Conservation (phyloP, 768 basidiomycete genomes). For the Hericium alpestre region DNA sequence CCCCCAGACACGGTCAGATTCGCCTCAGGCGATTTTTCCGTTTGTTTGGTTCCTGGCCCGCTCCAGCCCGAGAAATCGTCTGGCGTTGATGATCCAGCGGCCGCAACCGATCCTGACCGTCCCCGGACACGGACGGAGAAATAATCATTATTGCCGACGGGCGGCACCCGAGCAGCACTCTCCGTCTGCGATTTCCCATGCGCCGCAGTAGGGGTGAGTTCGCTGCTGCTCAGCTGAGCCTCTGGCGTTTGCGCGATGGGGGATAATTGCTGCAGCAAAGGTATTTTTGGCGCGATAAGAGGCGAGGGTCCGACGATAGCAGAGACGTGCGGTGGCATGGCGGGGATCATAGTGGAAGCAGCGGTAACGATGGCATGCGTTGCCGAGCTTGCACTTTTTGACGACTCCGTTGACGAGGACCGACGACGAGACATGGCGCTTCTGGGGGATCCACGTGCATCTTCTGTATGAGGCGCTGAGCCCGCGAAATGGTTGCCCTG, state of each 20-base stretch:
- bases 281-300: conserved; percentile 51
- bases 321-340: conserved; percentile 40
- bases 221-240: neutral
- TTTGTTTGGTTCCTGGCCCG: conserved; percentile 12
- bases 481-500: too few relatives aligned
- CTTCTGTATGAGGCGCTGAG: too few relatives aligned
- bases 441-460: neutral
- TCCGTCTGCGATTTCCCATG: conserved; percentile 4
- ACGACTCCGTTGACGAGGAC: conserved; percentile 14
- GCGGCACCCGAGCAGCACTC: neutral
- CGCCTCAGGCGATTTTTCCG: neutral
- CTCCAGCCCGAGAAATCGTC: conserved; percentile 41
- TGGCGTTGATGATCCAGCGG: conserved; percentile 22
- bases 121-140: conserved; percentile 38
- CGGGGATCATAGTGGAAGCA: conserved; percentile 57
- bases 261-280: conserved; percentile 22
- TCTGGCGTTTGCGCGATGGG: conserved; percentile 7
- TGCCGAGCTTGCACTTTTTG: neutral
- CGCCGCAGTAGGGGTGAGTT: neutral
- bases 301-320: conserved; percentile 21
- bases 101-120: conserved; percentile 30
- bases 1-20: conserved; percentile 16
- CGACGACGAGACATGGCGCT: conserved; percentile 12
- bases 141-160: conserved; percentile 34
- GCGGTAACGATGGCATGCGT: conserved; percentile 32